Base-by-base conservation (phyloP, 306 rosid genomes). In the Gastrolobium villosum region DNA sequence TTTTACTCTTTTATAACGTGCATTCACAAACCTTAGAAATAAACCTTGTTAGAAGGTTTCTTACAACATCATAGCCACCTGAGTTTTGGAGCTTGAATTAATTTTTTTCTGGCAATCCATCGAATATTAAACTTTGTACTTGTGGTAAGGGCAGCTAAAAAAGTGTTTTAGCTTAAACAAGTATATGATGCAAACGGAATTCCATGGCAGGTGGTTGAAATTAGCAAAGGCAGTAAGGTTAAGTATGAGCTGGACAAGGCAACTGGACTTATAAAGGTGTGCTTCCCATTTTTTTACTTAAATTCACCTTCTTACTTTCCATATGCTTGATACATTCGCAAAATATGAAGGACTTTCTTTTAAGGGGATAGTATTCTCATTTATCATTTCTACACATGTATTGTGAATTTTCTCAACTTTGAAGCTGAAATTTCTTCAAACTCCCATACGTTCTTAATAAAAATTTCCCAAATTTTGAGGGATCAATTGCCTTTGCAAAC, bases 201-300 rank as follows among this genome's bases (percentile, higher is more conserved):
- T 80, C 49, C 49, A 52, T 79, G 86, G 53, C 88, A 93, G 99
- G 99, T 95, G 64, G 84, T 95, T 79, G 99, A 95, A 91, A 95
- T 95, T 79, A 37, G 96, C 76, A 91, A 88, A 87, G 99, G 99
- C 54, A 84, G 98, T 84, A 95, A 95, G 92, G 98, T 93, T 72
- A 95, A 95, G 87, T 93, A 95, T 39, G 98, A 95, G 90, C 90
- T 95, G 61, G 98, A 95, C 91, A 95, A 95, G 88, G 31, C 82
- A 45, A 89, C 82, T 84, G 96, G 99, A 78, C 99, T 95, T 78
- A 95, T 93, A 77, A 93, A 93, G 89, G 99, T 95, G 59, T 5
- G 53, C 41, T 53, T 70, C 15, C 61, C 69, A 70, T 49, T 56
- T 82, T 56, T 26, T 52, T 63, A 10, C 36, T 50, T 79, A 2